phyloP scores from a whole-genome alignment of 305 asterid genomes.

The Fraxinus latifolia region DNA sequence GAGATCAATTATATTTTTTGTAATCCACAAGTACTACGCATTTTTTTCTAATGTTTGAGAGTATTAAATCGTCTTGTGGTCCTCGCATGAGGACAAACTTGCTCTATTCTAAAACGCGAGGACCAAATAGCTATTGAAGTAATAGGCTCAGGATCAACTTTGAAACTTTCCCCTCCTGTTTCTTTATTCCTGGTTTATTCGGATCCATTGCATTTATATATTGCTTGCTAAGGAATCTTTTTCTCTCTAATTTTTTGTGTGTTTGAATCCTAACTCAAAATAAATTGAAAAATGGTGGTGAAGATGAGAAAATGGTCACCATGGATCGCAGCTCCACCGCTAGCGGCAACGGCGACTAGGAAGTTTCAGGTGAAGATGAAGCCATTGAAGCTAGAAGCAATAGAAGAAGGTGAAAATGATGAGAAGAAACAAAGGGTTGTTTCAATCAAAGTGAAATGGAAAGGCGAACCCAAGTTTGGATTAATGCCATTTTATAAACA shows the following conservation, averaged over 20 bases:
- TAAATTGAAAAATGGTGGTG: conserved; percentile 39
- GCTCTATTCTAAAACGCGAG: background rate
- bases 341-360: conserved; percentile 26
- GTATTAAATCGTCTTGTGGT: background rate
- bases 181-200: background rate
- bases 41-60: background rate
- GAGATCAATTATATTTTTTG: no score
- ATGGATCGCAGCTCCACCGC: conserved; percentile 18
- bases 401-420: conserved; percentile 12
- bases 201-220: background rate
- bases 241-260: background rate
- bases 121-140: background rate
- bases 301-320: conserved; percentile 55
- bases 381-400: conserved; percentile 42
- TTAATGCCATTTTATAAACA: conserved; percentile 40
- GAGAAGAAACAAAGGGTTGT: conserved; percentile 23
- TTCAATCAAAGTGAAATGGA: conserved; percentile 57
- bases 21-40: no score
- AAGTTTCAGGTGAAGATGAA: conserved; percentile 57
- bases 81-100: background rate
- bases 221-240: conserved; percentile 1
- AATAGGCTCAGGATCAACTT: background rate
- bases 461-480: conserved; percentile 55
- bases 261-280: background rate
- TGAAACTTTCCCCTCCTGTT: background rate